Conservation (phyloP, 2,329 filamentous ascomycete species). For the Epichloe hybrida region DNA sequence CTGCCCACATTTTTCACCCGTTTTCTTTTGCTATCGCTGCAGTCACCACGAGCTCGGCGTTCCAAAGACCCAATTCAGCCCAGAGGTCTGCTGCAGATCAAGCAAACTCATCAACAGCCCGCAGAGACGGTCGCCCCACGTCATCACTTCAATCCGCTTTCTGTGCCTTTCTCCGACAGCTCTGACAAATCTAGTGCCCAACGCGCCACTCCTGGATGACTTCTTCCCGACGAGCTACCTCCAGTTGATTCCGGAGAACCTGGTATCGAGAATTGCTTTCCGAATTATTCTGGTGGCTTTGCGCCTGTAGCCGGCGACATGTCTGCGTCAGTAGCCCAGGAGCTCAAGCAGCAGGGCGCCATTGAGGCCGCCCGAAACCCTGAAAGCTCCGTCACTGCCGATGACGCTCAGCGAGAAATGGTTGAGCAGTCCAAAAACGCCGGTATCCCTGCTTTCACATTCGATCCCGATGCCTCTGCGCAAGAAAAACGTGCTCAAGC, state of each 20-base stretch:
- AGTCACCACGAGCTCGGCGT: neutral
- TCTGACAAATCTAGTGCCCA: neutral
- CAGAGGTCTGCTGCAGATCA: no score
- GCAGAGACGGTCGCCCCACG: neutral
- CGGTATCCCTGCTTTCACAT: conserved; percentile 68
- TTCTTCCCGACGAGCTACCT: conserved; percentile 1
- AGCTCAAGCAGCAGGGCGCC: conserved; percentile 72
- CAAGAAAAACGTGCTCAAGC: conserved; percentile 77
- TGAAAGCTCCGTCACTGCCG: conserved; percentile 50
- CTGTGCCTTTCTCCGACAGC: neutral
- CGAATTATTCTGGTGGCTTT: neutral
- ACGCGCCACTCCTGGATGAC: conserved; percentile 6
- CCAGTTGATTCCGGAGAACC: conserved; percentile 5
- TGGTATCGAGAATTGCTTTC: neutral
- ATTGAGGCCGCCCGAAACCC: conserved; percentile 66
- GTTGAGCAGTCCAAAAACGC: conserved; percentile 66
- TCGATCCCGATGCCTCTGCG: conserved; percentile 71
- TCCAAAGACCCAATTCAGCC: neutral
- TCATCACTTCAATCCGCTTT: neutral
- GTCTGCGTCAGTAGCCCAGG: conserved; percentile 27
- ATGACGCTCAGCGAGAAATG: conserved; percentile 59
- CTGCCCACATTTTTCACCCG: no score
- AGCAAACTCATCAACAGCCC: neutral
- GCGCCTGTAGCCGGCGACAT: conserved; percentile 13
- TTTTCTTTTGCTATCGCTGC: no score